Evolutionary conservation across 306 rosid genomes (phyloP), one percentile per base, ranked within the genome.

Genomic region (Casuarina glauca): DNA sequence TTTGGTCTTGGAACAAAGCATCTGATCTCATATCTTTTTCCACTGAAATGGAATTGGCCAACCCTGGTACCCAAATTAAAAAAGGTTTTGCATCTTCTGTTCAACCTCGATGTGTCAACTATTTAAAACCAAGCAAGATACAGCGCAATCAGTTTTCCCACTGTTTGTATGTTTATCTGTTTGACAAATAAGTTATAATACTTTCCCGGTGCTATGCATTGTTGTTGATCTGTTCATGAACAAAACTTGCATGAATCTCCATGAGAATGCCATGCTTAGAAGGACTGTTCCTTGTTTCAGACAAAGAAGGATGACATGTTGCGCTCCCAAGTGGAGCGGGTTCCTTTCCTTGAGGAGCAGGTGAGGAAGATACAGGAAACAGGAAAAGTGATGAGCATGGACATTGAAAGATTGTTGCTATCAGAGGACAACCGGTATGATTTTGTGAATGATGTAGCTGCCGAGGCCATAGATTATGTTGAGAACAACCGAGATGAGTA

Each of bases 331-430:
- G 75, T 88, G 93, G 90, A 92, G 82, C 89, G 98, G 19, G 20
- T 87, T 50, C 98, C 98, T 26, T 95, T 95, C 75, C 87, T 95
- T 1, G 98, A 95, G 87, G 98, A 95, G 87, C 97, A 95, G 66
- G 87, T 89, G 82, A 88, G 97, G 87, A 89, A 70, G 80, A 70
- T 94, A 60, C 90, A 79, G 79, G 97, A 89, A 12, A 86, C 84
- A n/a, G 98, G 97, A 66, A 87, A 86, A 87, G 87, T 90, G 38
- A 4, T 91, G 84, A 77, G 84, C 15, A 69, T 87, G 93, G 97
- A 94, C 88, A 83, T 92, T 35, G 91, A 89, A 77, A 89, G 81
- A 74, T 83, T 94, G 41, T 66, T 94, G 69, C 76, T 94, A 9
- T 88, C 92, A 26, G 98, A 92, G 82, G 98, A 92, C 8, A 94